These are phyloP conservation scores for Protea cynaroides DNA, from an alignment of 164 flowering plant species.

Conservation along the genomic window DNA sequence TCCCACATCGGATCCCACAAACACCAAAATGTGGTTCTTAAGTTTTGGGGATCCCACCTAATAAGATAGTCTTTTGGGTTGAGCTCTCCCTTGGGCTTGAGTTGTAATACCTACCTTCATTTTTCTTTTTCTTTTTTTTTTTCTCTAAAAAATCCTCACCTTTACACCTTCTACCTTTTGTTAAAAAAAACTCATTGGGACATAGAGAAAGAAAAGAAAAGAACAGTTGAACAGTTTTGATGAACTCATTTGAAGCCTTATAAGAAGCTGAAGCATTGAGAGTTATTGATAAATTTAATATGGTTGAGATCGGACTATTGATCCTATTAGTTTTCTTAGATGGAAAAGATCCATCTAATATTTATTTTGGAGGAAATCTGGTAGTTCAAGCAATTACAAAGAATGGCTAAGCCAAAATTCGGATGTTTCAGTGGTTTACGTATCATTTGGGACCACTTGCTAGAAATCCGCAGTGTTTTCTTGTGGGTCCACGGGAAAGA, in stretches of 20 bases:
- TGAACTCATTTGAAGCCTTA: conserved; percentile 42
- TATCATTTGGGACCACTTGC: conserved; percentile 14
- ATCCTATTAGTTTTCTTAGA: conserved; percentile 39
- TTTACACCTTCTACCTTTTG: no score
- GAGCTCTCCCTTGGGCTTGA: no score
- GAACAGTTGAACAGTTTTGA: conserved; percentile 26
- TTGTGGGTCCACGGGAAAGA: conserved; percentile 22
- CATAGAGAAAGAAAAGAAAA: no score
- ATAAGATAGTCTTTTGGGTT: no score
- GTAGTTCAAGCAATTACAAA: background rate
- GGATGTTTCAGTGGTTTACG: no score
- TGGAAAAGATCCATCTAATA: conserved; percentile 4
- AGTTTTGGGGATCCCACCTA: no score
- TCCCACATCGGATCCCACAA: no score
- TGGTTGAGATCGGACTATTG: conserved; percentile 44
- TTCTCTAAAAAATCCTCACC: no score
- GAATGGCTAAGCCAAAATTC: conserved; percentile 9
- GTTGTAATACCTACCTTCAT: no score
- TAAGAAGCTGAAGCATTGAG: conserved; percentile 26
- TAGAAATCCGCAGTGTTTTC: conserved; percentile 12
- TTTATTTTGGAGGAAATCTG: background rate
- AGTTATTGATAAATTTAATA: conserved; percentile 7
- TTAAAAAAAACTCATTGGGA: no score
- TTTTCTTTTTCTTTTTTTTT: no score
- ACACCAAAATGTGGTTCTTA: no score